Evolutionary conservation across 306 rosid genomes (phyloP).

Genomic region (Ammopiptanthus mongolicus): DNA sequence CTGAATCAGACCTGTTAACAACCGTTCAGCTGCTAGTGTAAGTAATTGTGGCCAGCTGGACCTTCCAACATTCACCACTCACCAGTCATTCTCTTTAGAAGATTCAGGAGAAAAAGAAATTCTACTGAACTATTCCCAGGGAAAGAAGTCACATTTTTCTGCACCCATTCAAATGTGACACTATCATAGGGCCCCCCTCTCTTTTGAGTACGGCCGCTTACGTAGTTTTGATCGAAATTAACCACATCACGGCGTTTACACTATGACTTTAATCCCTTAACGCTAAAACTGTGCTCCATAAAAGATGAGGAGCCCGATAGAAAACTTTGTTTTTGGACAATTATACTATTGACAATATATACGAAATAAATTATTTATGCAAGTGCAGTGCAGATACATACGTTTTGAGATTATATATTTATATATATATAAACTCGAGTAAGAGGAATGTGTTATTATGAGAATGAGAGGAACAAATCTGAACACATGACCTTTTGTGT

Average conservation of each 20-base stretch:
- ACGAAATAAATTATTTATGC: no score
- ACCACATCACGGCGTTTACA: not conserved
- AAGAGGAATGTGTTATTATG: no score
- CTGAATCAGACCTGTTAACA: not conserved
- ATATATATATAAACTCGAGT: no score
- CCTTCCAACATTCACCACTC: not conserved
- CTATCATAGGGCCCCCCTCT: not conserved
- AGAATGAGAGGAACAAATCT: no score
- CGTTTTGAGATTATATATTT: no score
- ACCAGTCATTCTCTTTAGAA: not conserved
- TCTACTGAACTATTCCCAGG: not conserved
- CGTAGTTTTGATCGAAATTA: not conserved
- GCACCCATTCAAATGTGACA: not conserved
- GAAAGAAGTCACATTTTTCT: not conserved
- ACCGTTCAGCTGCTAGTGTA: not conserved
- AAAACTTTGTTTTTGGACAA: no score
- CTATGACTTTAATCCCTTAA: not conserved
- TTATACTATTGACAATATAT: no score
- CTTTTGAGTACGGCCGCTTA: not conserved
- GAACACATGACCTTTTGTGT: no score
- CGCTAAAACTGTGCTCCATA: not conserved
- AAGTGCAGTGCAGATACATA: no score
- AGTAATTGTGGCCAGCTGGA: not conserved
- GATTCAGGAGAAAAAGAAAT: not conserved
- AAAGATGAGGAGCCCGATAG: no score